Percentiles rank a stretch among this genome's conserved stretches.
Conservation (phyloP, 768 basidiomycete species). For the Suillus clintonianus region DNA sequence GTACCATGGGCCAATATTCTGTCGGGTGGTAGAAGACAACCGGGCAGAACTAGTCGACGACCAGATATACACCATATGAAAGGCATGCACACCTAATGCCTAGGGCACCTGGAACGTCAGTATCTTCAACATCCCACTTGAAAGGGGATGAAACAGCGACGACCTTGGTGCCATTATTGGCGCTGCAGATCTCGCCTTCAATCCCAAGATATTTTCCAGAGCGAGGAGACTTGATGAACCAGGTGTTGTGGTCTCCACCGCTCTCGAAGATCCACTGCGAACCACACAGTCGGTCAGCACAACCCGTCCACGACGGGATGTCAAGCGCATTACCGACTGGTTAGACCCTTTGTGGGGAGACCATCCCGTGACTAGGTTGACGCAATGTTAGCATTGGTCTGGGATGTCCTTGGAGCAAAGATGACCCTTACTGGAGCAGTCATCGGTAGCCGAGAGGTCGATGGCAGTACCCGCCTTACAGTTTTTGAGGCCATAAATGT, state of each 20-base stretch:
- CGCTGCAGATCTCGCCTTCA: slow-evolving; percentile 28
- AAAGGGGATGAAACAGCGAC: slow-evolving; percentile 39
- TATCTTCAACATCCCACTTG: slow-evolving; percentile 51
- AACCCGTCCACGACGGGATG: not conserved
- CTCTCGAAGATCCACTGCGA: slow-evolving; percentile 48
- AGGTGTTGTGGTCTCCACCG: slow-evolving; percentile 33
- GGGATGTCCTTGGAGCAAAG: not conserved
- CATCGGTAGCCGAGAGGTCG: slow-evolving; percentile 57
- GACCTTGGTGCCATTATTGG: slow-evolving; percentile 40
- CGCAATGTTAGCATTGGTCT: not conserved
- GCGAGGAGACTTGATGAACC: slow-evolving; percentile 44
- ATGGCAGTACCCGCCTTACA: slow-evolving; percentile 51
- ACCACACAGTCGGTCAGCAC: not conserved
- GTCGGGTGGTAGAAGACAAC: no score
- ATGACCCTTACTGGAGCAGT: slow-evolving; percentile 41
- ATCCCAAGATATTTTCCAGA: slow-evolving; percentile 44
- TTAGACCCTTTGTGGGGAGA: slow-evolving; percentile 44
- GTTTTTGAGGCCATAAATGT: slow-evolving; percentile 49
- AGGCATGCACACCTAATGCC: slow-evolving; percentile 42
- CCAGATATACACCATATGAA: not conserved
- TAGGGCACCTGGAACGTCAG: slow-evolving; percentile 39
- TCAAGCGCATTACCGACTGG: slow-evolving; percentile 43
- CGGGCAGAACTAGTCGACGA: no score
- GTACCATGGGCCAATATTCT: no score
- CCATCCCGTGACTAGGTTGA: slow-evolving; percentile 49